Percentiles rank a stretch among this genome's conserved stretches.
Evolutionary conservation across 306 rosid species (phyloP).

Genomic region (Hippophae rhamnoides): DNA sequence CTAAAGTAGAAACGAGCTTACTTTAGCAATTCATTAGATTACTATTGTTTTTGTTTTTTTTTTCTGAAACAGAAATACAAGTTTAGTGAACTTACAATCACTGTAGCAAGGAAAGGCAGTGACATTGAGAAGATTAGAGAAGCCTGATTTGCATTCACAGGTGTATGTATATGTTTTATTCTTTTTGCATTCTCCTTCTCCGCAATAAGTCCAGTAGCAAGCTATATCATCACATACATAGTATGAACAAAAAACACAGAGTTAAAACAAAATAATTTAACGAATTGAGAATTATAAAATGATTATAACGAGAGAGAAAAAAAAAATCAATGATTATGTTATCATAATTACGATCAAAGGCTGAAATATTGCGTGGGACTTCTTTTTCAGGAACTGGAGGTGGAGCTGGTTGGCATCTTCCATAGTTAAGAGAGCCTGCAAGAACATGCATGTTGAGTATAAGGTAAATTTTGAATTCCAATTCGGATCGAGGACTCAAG

Average conservation of each 20-base stretch:
- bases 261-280: background rate
- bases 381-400: slow-evolving; percentile 45
- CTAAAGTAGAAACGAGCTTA: no score
- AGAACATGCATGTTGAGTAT: background rate
- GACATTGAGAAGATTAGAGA: slow-evolving; percentile 48
- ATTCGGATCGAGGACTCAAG: no score
- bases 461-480: background rate
- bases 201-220: slow-evolving; percentile 82
- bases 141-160: slow-evolving; percentile 44
- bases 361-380: slow-evolving; percentile 39
- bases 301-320: background rate
- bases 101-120: slow-evolving; percentile 67
- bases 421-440: slow-evolving; percentile 57
- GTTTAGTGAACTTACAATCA: slow-evolving; percentile 39
- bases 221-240: slow-evolving; percentile 28
- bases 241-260: background rate
- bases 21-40: no score
- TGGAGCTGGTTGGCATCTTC: slow-evolving; percentile 63
- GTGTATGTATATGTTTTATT: slow-evolving; percentile 31
- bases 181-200: slow-evolving; percentile 43
- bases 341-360: slow-evolving; percentile 48
- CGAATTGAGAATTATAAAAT: background rate
- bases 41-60: background rate
- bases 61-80: background rate
- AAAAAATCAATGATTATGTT: no score